These are phyloP conservation scores for Samsoniella hepiali DNA, from an alignment of 2,329 filamentous ascomycete species.

Conservation along the genomic window DNA sequence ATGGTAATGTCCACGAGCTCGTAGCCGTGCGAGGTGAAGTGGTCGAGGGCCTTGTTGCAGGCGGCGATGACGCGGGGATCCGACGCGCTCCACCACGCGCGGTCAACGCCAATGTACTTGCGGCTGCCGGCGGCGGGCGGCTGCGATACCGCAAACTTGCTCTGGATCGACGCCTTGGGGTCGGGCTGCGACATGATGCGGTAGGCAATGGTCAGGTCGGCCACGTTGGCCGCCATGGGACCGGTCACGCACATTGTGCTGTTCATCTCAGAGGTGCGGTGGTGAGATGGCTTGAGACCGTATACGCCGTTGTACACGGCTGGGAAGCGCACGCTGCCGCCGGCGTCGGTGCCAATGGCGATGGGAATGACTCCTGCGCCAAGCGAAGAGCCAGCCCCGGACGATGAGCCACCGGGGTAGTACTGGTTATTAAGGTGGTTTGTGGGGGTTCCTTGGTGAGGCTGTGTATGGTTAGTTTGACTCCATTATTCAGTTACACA, in stretches of 20 bases:
- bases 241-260: slow-evolving; percentile 62
- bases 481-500: background rate
- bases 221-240: slow-evolving; percentile 71
- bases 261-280: slow-evolving; percentile 58
- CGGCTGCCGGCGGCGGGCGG: slow-evolving; percentile 41
- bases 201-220: slow-evolving; percentile 80
- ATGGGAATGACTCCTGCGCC: slow-evolving; percentile 71
- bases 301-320: slow-evolving; percentile 74
- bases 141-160: slow-evolving; percentile 59
- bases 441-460: slow-evolving; percentile 63
- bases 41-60: slow-evolving; percentile 60
- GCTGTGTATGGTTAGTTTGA: slow-evolving; percentile 35
- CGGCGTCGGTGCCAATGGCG: slow-evolving; percentile 70
- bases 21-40: slow-evolving; percentile 52
- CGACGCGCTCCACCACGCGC: slow-evolving; percentile 47
- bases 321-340: slow-evolving; percentile 73
- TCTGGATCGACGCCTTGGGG: slow-evolving; percentile 56
- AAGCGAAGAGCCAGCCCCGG: slow-evolving; percentile 69
- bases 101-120: slow-evolving; percentile 70
- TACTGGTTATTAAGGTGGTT: slow-evolving; percentile 76
- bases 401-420: slow-evolving; percentile 79
- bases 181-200: slow-evolving; percentile 73
- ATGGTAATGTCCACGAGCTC: slow-evolving; percentile 58
- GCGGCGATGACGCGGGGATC: slow-evolving; percentile 59
- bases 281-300: slow-evolving; percentile 76